phyloP scores from a whole-genome alignment of 2,329 filamentous ascomycete species.

The Colletotrichum euphorbiae region DNA sequence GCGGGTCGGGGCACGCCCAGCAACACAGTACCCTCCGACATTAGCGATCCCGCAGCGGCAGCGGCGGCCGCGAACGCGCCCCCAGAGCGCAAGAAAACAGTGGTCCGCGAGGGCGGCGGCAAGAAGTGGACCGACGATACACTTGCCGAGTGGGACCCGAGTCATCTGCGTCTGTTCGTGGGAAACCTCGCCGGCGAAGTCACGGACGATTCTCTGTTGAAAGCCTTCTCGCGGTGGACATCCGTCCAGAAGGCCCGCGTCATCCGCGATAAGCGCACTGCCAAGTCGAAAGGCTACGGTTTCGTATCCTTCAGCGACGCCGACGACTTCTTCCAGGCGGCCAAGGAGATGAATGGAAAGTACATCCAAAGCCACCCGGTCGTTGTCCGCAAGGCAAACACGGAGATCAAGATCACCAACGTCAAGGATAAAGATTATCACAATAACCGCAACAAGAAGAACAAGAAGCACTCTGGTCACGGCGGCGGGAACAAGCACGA shows the following conservation, averaged over 20 bases:
- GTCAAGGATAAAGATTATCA: conserved; percentile 59
- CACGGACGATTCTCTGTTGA: conserved; percentile 93
- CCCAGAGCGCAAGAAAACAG: conserved; percentile 82
- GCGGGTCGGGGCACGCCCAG: conserved; percentile 46
- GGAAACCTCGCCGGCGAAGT: conserved; percentile 97
- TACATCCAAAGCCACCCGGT: conserved; percentile 99
- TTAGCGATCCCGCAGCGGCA: conserved; percentile 50
- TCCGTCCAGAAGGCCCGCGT: conserved; percentile 94
- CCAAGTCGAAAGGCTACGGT: conserved; percentile 95
- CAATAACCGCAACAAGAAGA: conserved; percentile 48
- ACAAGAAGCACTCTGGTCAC: conserved; percentile 42
- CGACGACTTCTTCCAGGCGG: conserved; percentile 96
- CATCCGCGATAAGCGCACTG: conserved; percentile 93
- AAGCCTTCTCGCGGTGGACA: conserved; percentile 89
- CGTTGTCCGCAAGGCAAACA: conserved; percentile 86
- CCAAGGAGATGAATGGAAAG: conserved; percentile 98
- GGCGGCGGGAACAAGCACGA: conserved; percentile 48
- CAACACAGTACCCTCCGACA: conserved; percentile 46
- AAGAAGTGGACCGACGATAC: conserved; percentile 91
- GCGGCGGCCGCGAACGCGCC: conserved; percentile 60
- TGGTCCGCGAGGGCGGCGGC: conserved; percentile 87
- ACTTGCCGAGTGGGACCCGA: conserved; percentile 94
- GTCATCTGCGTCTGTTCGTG: conserved; percentile 94
- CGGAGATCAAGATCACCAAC: conserved; percentile 85
- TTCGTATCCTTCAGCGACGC: conserved; percentile 97